Percentiles rank a stretch among this genome's conserved stretches.
Conservation (phyloP, 2,329 filamentous ascomycete genomes). For the Aotearoamyces nothofagi region DNA sequence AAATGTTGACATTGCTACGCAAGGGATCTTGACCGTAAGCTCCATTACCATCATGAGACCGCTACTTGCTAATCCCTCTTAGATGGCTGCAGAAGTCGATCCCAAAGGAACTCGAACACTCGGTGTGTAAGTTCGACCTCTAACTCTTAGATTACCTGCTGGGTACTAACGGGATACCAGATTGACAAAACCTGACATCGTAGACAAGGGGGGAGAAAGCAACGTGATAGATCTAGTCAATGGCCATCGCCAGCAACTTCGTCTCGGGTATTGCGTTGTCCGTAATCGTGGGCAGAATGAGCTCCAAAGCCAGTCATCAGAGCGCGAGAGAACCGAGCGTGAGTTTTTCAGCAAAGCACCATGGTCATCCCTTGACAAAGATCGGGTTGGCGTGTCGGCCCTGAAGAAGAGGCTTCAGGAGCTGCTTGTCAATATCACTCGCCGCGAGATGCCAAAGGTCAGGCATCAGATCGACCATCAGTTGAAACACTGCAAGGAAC, state of each 20-base stretch:
- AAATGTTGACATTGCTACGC: constrained; percentile 12
- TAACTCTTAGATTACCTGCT: background rate
- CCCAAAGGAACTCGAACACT: constrained; percentile 3
- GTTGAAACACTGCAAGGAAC: constrained; percentile 1
- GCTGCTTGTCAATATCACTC: constrained; percentile 2
- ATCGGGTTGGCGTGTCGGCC: constrained; percentile 4
- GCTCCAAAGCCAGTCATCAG: background rate
- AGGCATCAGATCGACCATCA: constrained; percentile 1
- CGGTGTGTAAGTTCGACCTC: constrained; percentile 3
- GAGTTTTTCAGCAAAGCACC: background rate
- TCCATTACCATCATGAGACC: background rate
- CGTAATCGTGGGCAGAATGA: constrained; percentile 9
- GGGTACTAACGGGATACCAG: background rate
- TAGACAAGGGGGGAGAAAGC: constrained; percentile 21
- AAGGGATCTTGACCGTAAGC: constrained; percentile 8
- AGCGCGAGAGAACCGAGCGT: background rate
- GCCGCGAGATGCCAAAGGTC: constrained; percentile 4
- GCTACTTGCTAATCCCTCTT: background rate
- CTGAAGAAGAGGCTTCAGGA: constrained; percentile 1
- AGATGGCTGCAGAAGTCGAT: constrained; percentile 4
- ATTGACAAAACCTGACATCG: constrained; percentile 40
- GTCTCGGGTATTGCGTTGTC: constrained; percentile 4
- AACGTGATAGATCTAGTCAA: constrained; percentile 11
- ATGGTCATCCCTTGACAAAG: constrained; percentile 3
- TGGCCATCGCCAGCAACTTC: constrained; percentile 1